Evolutionary conservation across 2,329 filamentous ascomycete species (phyloP).

Genomic region (Pseudogymnoascus sp.): DNA sequence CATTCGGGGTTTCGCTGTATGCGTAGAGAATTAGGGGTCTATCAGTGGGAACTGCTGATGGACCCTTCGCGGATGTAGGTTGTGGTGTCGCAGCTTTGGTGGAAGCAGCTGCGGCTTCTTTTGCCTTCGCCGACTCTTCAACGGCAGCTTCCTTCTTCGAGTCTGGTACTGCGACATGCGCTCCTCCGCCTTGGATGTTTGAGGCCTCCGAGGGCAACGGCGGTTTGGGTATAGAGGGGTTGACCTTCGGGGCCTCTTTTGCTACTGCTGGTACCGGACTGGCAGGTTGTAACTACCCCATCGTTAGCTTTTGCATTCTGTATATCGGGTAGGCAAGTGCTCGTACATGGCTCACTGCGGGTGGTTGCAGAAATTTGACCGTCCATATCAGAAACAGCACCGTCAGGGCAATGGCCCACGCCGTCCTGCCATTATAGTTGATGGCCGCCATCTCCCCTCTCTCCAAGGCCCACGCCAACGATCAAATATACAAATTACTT

Average conservation of each 20-base stretch:
- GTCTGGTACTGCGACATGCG: neutral
- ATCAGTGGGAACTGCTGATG: slow-evolving; percentile 10
- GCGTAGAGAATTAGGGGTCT: slow-evolving; percentile 27
- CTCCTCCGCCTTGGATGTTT: neutral
- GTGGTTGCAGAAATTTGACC: slow-evolving; percentile 10
- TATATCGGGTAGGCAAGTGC: neutral
- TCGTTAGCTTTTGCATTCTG: neutral
- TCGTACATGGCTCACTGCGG: slow-evolving; percentile 1
- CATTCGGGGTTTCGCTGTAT: slow-evolving; percentile 24
- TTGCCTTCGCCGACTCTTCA: neutral
- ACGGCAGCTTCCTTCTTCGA: neutral
- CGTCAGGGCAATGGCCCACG: slow-evolving; percentile 1
- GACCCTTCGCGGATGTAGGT: neutral
- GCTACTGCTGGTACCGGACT: neutral
- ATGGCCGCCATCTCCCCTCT: neutral
- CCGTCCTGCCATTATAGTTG: slow-evolving; percentile 4
- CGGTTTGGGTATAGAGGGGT: neutral
- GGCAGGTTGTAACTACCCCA: neutral
- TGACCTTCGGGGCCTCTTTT: neutral
- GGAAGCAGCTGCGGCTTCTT: neutral
- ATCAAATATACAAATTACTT: neutral
- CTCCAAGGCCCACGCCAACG: neutral
- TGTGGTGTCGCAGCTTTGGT: neutral
- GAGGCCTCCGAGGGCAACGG: neutral
- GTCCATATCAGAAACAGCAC: slow-evolving; percentile 14